phyloP scores from a whole-genome alignment of 306 rosid genomes.

The Senna siamea region DNA sequence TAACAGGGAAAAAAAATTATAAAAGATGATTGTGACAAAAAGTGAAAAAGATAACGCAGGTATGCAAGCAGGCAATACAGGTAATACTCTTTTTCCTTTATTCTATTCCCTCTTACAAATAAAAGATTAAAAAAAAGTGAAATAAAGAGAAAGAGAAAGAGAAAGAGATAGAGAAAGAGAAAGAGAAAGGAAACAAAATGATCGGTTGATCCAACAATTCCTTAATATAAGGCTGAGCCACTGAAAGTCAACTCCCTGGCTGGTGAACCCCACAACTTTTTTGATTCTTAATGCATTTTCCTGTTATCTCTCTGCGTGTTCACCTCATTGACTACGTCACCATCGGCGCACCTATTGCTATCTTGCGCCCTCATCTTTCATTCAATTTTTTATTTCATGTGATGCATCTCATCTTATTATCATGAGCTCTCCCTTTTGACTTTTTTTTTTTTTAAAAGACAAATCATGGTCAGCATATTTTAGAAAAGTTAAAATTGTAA shows the following conservation, averaged over 20 bases:
- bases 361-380: slow-evolving; percentile 37
- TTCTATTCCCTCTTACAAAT: not conserved
- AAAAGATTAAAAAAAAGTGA: no score
- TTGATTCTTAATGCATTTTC: slow-evolving; percentile 41
- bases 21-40: no score
- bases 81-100: not conserved
- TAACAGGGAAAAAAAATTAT: no score
- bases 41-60: no score
- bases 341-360: slow-evolving; percentile 46
- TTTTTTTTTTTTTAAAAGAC: no score
- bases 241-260: slow-evolving; percentile 67
- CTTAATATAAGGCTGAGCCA: not conserved
- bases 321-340: slow-evolving; percentile 52
- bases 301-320: slow-evolving; percentile 41
- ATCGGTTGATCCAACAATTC: slow-evolving; percentile 20
- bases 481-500: no score
- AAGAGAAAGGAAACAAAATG: not conserved
- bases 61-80: not conserved
- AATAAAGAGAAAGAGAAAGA: no score
- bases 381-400: no score
- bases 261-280: slow-evolving; percentile 50
- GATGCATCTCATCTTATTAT: not conserved
- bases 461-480: no score
- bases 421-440: not conserved
- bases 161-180: not conserved